Evolutionary conservation across 441 rosid species (phyloP).

Genomic region (Gossypium gossypioides): DNA sequence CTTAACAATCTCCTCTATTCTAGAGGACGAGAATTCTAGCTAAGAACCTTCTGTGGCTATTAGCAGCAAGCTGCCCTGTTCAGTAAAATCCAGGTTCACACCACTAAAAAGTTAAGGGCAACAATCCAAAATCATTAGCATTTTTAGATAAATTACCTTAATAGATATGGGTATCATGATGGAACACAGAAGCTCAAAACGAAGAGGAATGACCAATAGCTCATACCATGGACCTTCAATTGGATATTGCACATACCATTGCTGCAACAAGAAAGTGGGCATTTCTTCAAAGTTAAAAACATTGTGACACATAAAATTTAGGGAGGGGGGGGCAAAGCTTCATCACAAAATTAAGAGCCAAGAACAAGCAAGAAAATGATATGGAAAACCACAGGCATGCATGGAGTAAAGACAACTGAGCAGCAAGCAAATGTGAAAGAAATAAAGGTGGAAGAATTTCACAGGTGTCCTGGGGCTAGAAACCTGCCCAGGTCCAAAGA

Average conservation of each 20-base stretch:
- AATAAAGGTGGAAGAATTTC: neutral
- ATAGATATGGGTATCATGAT: slow-evolving; percentile 98
- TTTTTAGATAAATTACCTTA: slow-evolving; percentile 42
- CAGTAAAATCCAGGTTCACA: neutral
- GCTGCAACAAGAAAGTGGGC: slow-evolving; percentile 37
- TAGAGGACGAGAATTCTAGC: neutral
- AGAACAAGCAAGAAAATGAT: neutral
- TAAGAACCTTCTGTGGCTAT: neutral
- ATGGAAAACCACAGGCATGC: slow-evolving; percentile 6
- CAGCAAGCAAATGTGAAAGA: neutral
- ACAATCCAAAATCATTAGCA: slow-evolving; percentile 1
- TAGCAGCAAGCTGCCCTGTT: neutral
- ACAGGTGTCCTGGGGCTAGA: neutral
- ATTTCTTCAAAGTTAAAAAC: slow-evolving; percentile 9
- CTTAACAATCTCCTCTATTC: slow-evolving; percentile 3
- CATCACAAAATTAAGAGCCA: neutral
- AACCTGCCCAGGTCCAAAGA: neutral
- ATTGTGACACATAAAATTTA: neutral
- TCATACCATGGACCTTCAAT: slow-evolving; percentile 95
- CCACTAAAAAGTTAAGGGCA: neutral
- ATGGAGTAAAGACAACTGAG: neutral
- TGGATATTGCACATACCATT: slow-evolving; percentile 94
- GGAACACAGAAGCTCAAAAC: slow-evolving; percentile 98
- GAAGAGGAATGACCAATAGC: slow-evolving; percentile 78
- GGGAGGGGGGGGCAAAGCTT: neutral